phyloP scores from a whole-genome alignment of 306 rosid species.

The Nissolia schottii region DNA sequence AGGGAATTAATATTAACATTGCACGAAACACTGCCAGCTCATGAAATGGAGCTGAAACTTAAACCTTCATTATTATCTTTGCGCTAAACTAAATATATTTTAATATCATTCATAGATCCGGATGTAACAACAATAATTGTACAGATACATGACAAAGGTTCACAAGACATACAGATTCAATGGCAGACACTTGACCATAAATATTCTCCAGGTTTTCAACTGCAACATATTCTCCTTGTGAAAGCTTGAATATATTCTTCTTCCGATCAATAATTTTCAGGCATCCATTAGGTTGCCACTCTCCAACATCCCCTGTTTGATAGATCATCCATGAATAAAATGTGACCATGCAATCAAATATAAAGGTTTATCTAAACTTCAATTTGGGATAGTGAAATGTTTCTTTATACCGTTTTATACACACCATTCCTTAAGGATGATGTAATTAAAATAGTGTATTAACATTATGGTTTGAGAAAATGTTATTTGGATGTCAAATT shows the following conservation, averaged over 20 bases:
- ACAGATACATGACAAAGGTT: too few relatives aligned
- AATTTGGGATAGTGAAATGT: neutral
- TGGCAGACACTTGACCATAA: conserved; percentile 48
- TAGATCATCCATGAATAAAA: conserved; percentile 18
- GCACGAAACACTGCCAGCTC: neutral
- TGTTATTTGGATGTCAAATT: too few relatives aligned
- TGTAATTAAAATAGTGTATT: too few relatives aligned
- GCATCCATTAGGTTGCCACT: conserved; percentile 90
- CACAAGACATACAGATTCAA: conserved; percentile 57
- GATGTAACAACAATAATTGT: neutral
- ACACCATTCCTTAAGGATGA: too few relatives aligned
- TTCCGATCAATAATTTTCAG: conserved; percentile 85
- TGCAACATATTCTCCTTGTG: conserved; percentile 98
- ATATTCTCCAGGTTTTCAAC: conserved; percentile 88
- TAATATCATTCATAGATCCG: neutral
- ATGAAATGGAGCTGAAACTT: neutral
- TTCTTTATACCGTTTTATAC: too few relatives aligned
- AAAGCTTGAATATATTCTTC: conserved; percentile 96
- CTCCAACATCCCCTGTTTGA: conserved; percentile 84
- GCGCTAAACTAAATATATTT: neutral
- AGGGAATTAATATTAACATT: neutral
- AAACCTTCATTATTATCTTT: neutral
- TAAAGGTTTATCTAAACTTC: neutral
- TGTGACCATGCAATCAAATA: neutral
- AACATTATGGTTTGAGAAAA: too few relatives aligned